Evolutionary conservation across 306 rosid genomes (phyloP).

Genomic region (Cajanus cajan): DNA sequence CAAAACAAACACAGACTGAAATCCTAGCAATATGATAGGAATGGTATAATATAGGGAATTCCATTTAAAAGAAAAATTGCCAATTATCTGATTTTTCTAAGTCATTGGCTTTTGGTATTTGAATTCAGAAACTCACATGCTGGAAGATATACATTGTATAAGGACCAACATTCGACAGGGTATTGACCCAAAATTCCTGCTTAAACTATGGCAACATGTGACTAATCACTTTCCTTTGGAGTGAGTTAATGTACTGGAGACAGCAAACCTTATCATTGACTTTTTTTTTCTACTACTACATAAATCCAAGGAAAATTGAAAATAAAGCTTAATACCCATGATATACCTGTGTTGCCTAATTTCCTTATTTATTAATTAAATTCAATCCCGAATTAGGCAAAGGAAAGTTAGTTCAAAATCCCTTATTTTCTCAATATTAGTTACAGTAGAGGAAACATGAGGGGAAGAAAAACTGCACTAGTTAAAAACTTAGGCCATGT

Average conservation of each 20-base stretch:
- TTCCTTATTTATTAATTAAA: background rate
- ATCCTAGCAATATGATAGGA: background rate
- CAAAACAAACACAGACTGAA: background rate
- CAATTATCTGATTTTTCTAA: constrained; percentile 5
- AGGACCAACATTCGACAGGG: background rate
- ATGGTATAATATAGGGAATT: background rate
- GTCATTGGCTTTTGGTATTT: background rate
- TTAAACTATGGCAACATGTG: background rate
- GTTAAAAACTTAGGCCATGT: background rate
- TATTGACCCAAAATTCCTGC: background rate
- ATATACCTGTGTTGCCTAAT: background rate
- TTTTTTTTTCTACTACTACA: constrained; percentile 5
- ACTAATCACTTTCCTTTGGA: background rate
- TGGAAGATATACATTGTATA: background rate
- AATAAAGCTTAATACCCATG: background rate
- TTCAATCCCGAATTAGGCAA: background rate
- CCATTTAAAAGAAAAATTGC: background rate
- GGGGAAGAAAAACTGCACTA: background rate
- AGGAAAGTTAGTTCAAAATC: constrained; percentile 4
- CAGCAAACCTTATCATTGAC: background rate
- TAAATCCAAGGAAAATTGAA: constrained; percentile 1
- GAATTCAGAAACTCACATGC: background rate
- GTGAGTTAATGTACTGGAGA: background rate
- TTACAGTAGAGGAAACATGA: background rate
- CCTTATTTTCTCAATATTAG: constrained; percentile 18